These are phyloP conservation scores for Neurospora sp. DNA, from an alignment of 495 filamentous ascomycete genomes.

Conservation along the genomic window DNA sequence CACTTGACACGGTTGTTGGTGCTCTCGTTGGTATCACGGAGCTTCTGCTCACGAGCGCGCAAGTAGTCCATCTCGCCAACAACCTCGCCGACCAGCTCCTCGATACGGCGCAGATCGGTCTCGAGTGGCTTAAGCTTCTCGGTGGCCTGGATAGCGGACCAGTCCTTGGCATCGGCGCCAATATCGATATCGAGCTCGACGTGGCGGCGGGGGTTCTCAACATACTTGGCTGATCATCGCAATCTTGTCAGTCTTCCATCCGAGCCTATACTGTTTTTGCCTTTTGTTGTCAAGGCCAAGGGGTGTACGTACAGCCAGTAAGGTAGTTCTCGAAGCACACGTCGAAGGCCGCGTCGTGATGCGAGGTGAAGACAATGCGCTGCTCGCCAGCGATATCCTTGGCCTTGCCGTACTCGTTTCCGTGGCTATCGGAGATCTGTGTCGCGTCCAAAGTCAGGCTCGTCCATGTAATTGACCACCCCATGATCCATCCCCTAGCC, in stretches of 20 bases:
- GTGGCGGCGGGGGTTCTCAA: slow-evolving; percentile 56
- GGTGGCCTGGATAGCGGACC: slow-evolving; percentile 88
- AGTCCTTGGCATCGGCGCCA: slow-evolving; percentile 95
- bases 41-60: slow-evolving; percentile 78
- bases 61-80: slow-evolving; percentile 91
- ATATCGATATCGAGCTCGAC: slow-evolving; percentile 98
- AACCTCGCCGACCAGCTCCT: slow-evolving; percentile 74
- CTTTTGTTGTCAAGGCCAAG: background rate
- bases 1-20: slow-evolving; percentile 98
- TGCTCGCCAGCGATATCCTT: slow-evolving; percentile 88
- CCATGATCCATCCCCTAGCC: background rate
- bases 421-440: slow-evolving; percentile 88
- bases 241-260: slow-evolving; percentile 7
- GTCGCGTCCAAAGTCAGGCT: background rate
- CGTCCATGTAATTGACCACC: background rate
- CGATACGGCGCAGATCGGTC: slow-evolving; percentile 86
- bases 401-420: slow-evolving; percentile 87
- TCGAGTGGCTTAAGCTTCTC: slow-evolving; percentile 98
- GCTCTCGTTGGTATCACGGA: slow-evolving; percentile 98
- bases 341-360: slow-evolving; percentile 88
- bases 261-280: background rate
- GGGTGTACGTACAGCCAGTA: slow-evolving; percentile 46
- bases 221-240: slow-evolving; percentile 23
- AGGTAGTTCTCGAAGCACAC: slow-evolving; percentile 93
- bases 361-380: slow-evolving; percentile 90